phyloP scores from a whole-genome alignment of 495 filamentous ascomycete genomes.

The Penicillium alfredii region DNA sequence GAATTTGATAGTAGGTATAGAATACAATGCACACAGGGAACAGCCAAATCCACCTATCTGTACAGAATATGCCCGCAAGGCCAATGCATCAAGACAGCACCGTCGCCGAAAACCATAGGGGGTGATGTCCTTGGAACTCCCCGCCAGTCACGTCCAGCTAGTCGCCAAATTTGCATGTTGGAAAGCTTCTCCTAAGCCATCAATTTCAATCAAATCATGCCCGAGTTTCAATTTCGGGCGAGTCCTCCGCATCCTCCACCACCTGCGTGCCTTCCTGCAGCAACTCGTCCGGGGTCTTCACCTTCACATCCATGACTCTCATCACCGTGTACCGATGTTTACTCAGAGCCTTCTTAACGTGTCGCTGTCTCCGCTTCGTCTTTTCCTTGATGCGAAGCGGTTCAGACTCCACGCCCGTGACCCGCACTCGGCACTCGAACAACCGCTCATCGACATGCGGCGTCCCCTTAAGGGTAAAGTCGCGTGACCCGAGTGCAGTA shows the following conservation, averaged over 20 bases:
- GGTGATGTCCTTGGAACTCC: too few species aligned
- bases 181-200: neutral
- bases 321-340: slow-evolving; percentile 87
- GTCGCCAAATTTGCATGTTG: slow-evolving; percentile 1
- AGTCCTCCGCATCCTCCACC: slow-evolving; percentile 25
- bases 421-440: slow-evolving; percentile 78
- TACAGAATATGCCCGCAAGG: slow-evolving; percentile 28
- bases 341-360: slow-evolving; percentile 65
- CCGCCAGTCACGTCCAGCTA: neutral
- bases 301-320: slow-evolving; percentile 70
- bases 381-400: slow-evolving; percentile 84
- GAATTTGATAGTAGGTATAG: slow-evolving; percentile 19
- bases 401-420: slow-evolving; percentile 83
- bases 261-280: slow-evolving; percentile 38
- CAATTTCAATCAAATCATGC: slow-evolving; percentile 13
- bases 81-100: slow-evolving; percentile 15
- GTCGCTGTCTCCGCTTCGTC: slow-evolving; percentile 83
- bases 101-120: slow-evolving; percentile 1
- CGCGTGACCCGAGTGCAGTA: slow-evolving; percentile 70
- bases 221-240: slow-evolving; percentile 21
- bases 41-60: slow-evolving; percentile 35
- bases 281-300: slow-evolving; percentile 58
- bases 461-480: slow-evolving; percentile 77
- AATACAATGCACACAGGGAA: slow-evolving; percentile 34
- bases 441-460: slow-evolving; percentile 74